Evolutionary conservation across 2,329 filamentous ascomycete genomes (phyloP).

Genomic region (Phialocephala subalpina): DNA sequence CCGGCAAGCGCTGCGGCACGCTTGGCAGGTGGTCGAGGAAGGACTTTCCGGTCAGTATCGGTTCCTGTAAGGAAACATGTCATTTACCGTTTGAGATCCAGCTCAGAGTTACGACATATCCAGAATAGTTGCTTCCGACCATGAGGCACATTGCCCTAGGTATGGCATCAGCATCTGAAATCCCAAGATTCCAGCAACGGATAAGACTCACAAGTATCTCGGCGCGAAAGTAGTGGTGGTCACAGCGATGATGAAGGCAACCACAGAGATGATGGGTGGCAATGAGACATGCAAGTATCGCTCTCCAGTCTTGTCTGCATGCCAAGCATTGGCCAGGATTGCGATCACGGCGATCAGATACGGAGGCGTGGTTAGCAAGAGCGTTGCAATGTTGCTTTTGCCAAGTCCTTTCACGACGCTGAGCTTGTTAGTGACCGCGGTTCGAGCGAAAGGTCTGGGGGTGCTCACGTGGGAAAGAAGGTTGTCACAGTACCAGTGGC

Average conservation of each 20-base stretch:
- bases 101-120: slow-evolving; percentile 72
- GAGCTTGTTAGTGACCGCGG: slow-evolving; percentile 44
- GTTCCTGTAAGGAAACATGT: slow-evolving; percentile 40
- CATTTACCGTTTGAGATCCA: slow-evolving; percentile 76
- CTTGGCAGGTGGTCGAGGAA: slow-evolving; percentile 74
- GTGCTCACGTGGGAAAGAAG: slow-evolving; percentile 62
- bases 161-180: background rate
- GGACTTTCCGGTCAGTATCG: slow-evolving; percentile 71
- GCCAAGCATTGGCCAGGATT: slow-evolving; percentile 71
- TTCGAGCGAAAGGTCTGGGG: slow-evolving; percentile 50
- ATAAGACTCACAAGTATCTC: slow-evolving; percentile 59
- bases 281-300: slow-evolving; percentile 72
- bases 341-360: slow-evolving; percentile 69
- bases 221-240: slow-evolving; percentile 66
- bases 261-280: slow-evolving; percentile 67
- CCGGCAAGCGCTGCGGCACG: slow-evolving; percentile 73
- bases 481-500: slow-evolving; percentile 67
- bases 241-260: slow-evolving; percentile 73
- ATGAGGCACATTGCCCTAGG: slow-evolving; percentile 72
- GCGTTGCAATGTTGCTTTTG: slow-evolving; percentile 64
- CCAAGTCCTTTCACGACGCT: slow-evolving; percentile 72
- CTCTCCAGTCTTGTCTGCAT: slow-evolving; percentile 76
- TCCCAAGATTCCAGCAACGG: background rate
- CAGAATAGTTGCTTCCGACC: slow-evolving; percentile 68
- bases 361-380: slow-evolving; percentile 71